Base-by-base conservation (phyloP, 306 rosid species). In the Astragalus membranaceus region DNA sequence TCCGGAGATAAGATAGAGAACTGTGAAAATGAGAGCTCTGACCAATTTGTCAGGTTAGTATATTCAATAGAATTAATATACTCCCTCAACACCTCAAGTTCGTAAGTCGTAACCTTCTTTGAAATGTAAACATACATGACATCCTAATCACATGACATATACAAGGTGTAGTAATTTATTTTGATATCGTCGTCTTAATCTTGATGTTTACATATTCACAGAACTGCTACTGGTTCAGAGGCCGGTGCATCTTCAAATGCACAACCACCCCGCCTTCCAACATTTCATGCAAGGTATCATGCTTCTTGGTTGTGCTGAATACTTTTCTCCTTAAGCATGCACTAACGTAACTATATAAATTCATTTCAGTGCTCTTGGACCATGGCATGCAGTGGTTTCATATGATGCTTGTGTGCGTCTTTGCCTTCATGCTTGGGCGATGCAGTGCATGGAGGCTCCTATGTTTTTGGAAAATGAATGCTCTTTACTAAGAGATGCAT, bases 391-490 rank as follows among this genome's bases (percentile, higher is more conserved):
- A 35, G 89, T 91, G 80, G 72, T 95, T 65, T 95, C 99, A 47
- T 95, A 95, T 64, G 99, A 95, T 75, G 97, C 99, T 42, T 95
- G 97, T 49, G 99, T 81, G 48, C 97, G 99, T 43, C 85, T 95
- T 62, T 95, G 99, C 78, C 99, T 95, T 72, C 99, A 95, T 79
- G 95, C 99, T 69, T 95, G 99, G 99, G 97, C 99, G 75, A 91
- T 91, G 97, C 95, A 91, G 73, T 87, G 92, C 79, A 83, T 85
- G 97, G 99, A 95, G 87, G 99, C 99, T 59, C 99, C 99, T 1
- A 89, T 81, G 95, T 95, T 95, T 75, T 72, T 95, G 84, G 96
- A 91, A 78, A 95, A 89, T 79, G 99, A 95, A 79, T 91, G 97
- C 75, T 86, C 96, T 58, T 78, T 87, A 46, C 83, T 95, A 69